Evolutionary conservation across 192 early-diverging fungal species (phyloP), one percentile per base, ranked within the genome.

Genomic region (Chytriomyces sp.): DNA sequence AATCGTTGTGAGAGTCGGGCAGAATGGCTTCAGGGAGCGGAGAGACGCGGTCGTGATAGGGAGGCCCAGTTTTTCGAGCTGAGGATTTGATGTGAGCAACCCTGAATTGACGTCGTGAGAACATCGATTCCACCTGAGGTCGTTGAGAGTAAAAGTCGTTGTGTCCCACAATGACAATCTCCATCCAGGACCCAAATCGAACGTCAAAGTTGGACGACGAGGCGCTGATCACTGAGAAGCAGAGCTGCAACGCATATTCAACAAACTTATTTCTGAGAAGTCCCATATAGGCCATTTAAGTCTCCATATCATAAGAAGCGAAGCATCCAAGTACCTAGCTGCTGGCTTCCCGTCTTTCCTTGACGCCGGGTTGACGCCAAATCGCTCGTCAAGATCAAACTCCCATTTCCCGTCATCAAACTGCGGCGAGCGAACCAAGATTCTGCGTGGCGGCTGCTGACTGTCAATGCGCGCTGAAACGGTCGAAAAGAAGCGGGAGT

Each of bases 141-240:
- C 90, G 84, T 82, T 98, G 96, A 14, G 98, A 99, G 78, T 99
- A 99, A 79, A 99, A 99, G 79, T 99, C 98, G 73, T 98, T 99
- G 82, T 93, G 88, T n/a, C 92, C 96, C 22, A 91, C 75, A 49
- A 99, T 90, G 8, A 82, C 73, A 44, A 99, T 89, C 54, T 86
- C 84, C 19, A 96, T 76, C 10, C 91, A 89, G 32, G 10, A 25
- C 12, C 63, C 64, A 10, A 76, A 37, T 5, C n/a, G 32, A 2
- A 19, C 40, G 3, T 52, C 32, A 36, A 54, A 49, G 32, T 76
- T 44, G 10, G 41, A 31, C 12, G 19, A 28, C 52, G 54, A 17
- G 0, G 38, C 52, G 25, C 19, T 22, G 22, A 56, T 62, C 10
- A 77, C 54, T 1, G 30, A 38, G 25, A 82, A 52, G 30, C 74